Evolutionary conservation across 108 stramenopile genomes (phyloP), one percentile per base, ranked within the genome.

Genomic region (Cyclotella choctawhatcheeana): DNA sequence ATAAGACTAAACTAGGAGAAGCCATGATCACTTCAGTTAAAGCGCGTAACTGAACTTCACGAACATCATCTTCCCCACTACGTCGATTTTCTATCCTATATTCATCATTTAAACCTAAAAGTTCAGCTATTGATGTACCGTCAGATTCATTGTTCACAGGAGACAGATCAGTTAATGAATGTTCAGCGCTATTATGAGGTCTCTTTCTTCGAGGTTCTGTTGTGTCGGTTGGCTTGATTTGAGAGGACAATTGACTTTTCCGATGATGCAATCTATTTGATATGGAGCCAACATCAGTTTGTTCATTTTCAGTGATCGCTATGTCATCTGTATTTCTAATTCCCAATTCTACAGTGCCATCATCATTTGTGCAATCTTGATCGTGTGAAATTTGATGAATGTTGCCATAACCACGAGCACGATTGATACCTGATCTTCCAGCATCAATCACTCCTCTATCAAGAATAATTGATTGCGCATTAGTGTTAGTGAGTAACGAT

Each of bases 31-130:
- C 65, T 61, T 90, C 79, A 40, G 90, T 84, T 73, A 89, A 75
- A 8, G 88, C 93, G 54, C 86, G 63, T 0, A 93, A 71, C 67
- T 93, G 93, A 29, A 93, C 89, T 67, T 89, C 84, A 25, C 93
- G 74, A 17, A 90, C 63, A 32, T 93, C 90, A 44, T 78, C 82
- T 58, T 83, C 77, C 14, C 69, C 56, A 55, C 25, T 66, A 2
- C 26, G 17, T 34, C 55, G 10, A 10, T 31, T 27, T 29, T 69
- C 64, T 56, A 71, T 78, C 6, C 77, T 58, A 31, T 71, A 78
- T 35, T 78, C 77, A 20, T 78, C 77, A 52, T 78, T 64, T 14
- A 78, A 58, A 40, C 77, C 77, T 18, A 78, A 31, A 25, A 78
- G 64, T 10, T 50, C 77, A 44, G 77, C 77, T 54, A 78, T 71